phyloP scores from a whole-genome alignment of 495 filamentous ascomycete genomes.

The Lophium mytilinum region DNA sequence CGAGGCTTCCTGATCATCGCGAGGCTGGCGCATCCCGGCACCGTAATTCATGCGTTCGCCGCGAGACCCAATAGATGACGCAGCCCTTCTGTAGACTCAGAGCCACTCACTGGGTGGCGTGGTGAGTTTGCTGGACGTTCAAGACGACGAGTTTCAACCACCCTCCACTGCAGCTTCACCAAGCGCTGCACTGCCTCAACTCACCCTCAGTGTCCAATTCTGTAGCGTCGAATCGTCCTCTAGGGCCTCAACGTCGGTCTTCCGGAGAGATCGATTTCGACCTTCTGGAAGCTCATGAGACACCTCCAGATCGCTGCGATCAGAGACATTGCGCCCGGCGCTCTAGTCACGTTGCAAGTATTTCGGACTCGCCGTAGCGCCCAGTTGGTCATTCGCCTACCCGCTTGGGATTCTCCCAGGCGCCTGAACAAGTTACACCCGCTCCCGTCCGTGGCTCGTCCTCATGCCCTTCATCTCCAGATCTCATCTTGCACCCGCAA shows the following conservation, averaged over 20 bases:
- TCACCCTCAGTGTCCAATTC: no score
- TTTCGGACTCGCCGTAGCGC: not conserved
- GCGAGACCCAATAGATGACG: not conserved
- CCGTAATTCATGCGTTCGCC: not conserved
- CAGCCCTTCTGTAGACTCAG: no score
- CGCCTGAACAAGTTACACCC: not conserved
- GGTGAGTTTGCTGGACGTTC: not conserved
- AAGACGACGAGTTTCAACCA: no score
- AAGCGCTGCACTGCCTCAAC: not conserved
- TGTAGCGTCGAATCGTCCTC: no score
- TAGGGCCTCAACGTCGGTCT: not conserved
- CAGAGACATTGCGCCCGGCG: not conserved
- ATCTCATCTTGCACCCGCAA: not conserved
- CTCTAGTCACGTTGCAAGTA: not conserved
- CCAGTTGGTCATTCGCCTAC: not conserved
- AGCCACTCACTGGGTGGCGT: not conserved
- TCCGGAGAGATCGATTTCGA: not conserved
- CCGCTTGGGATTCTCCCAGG: not conserved
- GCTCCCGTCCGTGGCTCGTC: conserved; percentile 2
- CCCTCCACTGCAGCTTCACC: no score
- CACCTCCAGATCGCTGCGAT: not conserved
- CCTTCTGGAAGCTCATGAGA: not conserved
- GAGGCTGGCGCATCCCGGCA: not conserved
- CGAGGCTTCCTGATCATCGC: not conserved
- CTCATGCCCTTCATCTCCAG: conserved; percentile 1